These are phyloP conservation scores for Myxozyma lipomycoides DNA, from an alignment of 805 yeast genomes.

Conservation along the genomic window DNA sequence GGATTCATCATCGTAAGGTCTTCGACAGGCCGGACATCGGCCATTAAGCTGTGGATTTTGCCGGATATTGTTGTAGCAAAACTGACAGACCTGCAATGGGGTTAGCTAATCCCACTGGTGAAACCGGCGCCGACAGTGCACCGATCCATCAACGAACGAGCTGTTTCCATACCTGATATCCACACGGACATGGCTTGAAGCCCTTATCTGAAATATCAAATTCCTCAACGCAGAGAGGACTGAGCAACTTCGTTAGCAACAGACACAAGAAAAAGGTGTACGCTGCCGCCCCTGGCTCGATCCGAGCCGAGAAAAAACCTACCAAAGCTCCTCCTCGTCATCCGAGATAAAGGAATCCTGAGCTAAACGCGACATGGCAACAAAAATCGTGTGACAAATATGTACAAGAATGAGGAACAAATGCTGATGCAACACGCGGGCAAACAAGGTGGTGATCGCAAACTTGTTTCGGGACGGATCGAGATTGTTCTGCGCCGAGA, in stretches of 20 bases:
- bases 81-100: conserved; percentile 87
- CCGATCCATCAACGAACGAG: too few species aligned
- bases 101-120: too few species aligned
- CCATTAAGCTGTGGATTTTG: conserved; percentile 95
- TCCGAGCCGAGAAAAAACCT: conserved; percentile 29
- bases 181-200: conserved; percentile 99
- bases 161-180: conserved; percentile 53
- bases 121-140: too few species aligned
- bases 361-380: conserved; percentile 24
- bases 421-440: too few species aligned
- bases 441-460: too few species aligned
- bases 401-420: not conserved
- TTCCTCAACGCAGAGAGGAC: conserved; percentile 97
- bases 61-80: conserved; percentile 93
- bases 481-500: too few species aligned
- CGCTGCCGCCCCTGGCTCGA: too few species aligned
- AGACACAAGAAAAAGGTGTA: too few species aligned
- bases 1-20: conserved; percentile 86
- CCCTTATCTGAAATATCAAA: conserved; percentile 94
- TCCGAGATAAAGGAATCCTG: conserved; percentile 49
- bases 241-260: conserved; percentile 33
- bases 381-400: not conserved
- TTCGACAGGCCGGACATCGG: conserved; percentile 95
- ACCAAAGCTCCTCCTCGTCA: conserved; percentile 74
- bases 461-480: too few species aligned